Evolutionary conservation across 2,329 filamentous ascomycete genomes (phyloP).

Genomic region (Aspergillus fischeri): DNA sequence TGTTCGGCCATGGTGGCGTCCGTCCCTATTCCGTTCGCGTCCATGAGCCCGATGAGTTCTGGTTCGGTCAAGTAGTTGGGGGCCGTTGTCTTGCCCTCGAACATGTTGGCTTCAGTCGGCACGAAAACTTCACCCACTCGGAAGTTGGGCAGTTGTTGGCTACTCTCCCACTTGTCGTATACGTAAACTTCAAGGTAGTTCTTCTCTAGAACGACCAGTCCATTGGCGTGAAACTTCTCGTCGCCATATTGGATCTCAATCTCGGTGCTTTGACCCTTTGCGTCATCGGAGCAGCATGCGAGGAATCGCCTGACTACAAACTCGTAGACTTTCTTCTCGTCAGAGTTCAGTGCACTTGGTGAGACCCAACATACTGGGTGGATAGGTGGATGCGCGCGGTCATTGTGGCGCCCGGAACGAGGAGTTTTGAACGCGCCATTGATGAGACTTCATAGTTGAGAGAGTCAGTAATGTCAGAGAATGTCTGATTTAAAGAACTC

Average conservation of each 20-base stretch:
- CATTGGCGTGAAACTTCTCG: constrained; percentile 77
- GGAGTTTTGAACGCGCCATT: constrained; percentile 77
- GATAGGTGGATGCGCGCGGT: constrained; percentile 95
- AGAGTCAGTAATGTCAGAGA: constrained; percentile 1
- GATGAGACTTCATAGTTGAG: constrained; percentile 49
- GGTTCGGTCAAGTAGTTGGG: constrained; percentile 90
- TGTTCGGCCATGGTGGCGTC: constrained; percentile 99
- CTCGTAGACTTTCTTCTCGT: constrained; percentile 79
- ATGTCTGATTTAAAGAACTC: constrained; percentile 1
- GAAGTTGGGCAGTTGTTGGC: constrained; percentile 75
- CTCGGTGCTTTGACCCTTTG: constrained; percentile 78
- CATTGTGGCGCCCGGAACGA: constrained; percentile 79
- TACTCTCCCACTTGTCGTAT: constrained; percentile 95
- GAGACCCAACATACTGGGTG: constrained; percentile 87
- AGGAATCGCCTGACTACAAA: constrained; percentile 89
- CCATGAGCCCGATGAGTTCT: constrained; percentile 93
- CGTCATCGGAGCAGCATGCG: constrained; percentile 93
- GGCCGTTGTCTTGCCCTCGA: constrained; percentile 81
- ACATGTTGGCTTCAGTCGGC: constrained; percentile 83
- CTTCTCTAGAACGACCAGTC: constrained; percentile 76
- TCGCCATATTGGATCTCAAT: constrained; percentile 79
- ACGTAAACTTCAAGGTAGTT: constrained; percentile 96
- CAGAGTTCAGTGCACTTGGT: constrained; percentile 54
- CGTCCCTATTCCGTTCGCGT: constrained; percentile 96
- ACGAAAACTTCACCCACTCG: constrained; percentile 75